Base-by-base conservation (phyloP, 1,139 yeast species). In the Candida freyschussii region DNA sequence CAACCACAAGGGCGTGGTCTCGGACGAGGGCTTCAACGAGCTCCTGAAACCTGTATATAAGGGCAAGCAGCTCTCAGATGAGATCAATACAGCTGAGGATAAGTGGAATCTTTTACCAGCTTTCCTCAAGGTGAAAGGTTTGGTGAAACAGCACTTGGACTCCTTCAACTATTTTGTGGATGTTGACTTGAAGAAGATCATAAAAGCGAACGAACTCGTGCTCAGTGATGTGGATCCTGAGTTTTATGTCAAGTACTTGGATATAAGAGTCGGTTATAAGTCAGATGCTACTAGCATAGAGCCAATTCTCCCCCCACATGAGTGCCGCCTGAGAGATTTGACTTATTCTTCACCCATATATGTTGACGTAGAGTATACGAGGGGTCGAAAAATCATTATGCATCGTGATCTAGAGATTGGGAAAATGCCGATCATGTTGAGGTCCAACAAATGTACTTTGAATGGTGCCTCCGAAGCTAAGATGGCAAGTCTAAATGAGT, bases 41-140 rank as follows among this genome's bases (percentile, higher is more conserved):
- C 69, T 91, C 27, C 62, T 91, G 38, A 70, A 84, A 53, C 91
- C 94, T 5, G 72, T 73, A 13, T 91, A 84, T 60, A 81, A 79
- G 54, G 98, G 98, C 13, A 91, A 86, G 59, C 70, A 72, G 36
- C 60, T 89, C 40, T 76, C 95, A 2, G 99, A 91, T 62, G 85
- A 84, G 46, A 81, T 91, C 56, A 77, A 77, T 50, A 86, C 96
- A 0, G 95, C 94, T 11, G 73, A 82, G 52, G 99, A 91, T 60
- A 91, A 91, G 60, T 91, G 99, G 99, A 82, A 91, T 50, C 67
- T 91, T 35, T 63, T 91, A 27, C 99, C 99, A 0, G 98, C 98
- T 0, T 91, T 91, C 55, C 65, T 91, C 41, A 87, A 87, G 55
- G 96, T 93, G 27, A 91, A 91, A 57, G 99, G 99, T 33, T 67